Conservation (phyloP, 2,329 filamentous ascomycete genomes). For the Curvularia sp. region DNA sequence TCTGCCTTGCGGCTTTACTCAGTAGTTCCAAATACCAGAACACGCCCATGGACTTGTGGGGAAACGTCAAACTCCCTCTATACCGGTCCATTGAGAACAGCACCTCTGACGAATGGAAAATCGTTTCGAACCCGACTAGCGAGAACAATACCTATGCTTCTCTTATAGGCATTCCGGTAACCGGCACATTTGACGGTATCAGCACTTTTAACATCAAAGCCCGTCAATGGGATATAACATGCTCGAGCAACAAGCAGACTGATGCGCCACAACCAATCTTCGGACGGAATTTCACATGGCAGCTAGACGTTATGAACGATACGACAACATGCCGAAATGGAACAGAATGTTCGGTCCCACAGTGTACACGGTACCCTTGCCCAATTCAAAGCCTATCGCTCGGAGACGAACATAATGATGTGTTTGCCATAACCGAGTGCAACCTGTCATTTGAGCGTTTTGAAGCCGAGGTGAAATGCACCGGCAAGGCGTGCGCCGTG, state of each 20-base stretch:
- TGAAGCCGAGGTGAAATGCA: conserved; percentile 34
- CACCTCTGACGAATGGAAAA: conserved; percentile 31
- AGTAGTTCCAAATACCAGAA: conserved; percentile 34
- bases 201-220: conserved; percentile 33
- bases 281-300: conserved; percentile 27
- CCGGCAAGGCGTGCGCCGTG: conserved; percentile 25
- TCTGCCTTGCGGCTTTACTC: conserved; percentile 36
- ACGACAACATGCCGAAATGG: conserved; percentile 5
- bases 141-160: conserved; percentile 35
- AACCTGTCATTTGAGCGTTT: conserved; percentile 26
- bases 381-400: conserved; percentile 30
- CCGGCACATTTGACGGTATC: conserved; percentile 14
- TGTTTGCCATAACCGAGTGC: conserved; percentile 30
- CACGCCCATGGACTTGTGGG: conserved; percentile 38
- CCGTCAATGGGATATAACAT: conserved; percentile 39
- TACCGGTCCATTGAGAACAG: conserved; percentile 33
- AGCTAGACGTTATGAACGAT: conserved; percentile 9
- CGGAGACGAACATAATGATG: conserved; percentile 1
- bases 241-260: conserved; percentile 24
- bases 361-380: conserved; percentile 31
- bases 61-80: conserved; percentile 38
- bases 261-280: conserved; percentile 1
- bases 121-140: conserved; percentile 11
- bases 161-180: conserved; percentile 36
- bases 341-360: not conserved